A percentile compares a stretch with the other conserved stretches of the same genome.
Conservation (phyloP, 2,329 filamentous ascomycete genomes). For the Chrysoporthe austroafricana region DNA sequence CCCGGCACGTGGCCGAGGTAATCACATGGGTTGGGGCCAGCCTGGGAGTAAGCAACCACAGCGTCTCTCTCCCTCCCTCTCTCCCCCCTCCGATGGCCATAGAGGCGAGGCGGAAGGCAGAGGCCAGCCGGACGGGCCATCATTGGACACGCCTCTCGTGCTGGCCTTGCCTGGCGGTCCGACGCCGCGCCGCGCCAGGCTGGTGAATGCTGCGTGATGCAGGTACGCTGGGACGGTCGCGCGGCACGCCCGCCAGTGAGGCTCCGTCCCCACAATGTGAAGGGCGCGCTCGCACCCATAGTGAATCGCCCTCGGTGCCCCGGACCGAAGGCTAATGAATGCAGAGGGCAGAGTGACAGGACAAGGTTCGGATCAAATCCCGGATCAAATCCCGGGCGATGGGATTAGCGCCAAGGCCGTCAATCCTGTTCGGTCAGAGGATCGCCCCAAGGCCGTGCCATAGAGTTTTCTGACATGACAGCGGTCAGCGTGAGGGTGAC, state of each 20-base stretch:
- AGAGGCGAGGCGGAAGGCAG: too few species aligned
- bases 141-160: too few species aligned
- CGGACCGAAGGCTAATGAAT: too few species aligned
- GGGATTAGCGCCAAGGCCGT: slow-evolving; percentile 19
- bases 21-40: neutral
- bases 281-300: neutral
- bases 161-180: too few species aligned
- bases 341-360: neutral
- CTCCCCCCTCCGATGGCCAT: neutral
- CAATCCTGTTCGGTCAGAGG: slow-evolving; percentile 20
- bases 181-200: too few species aligned
- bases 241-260: neutral
- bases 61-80: neutral
- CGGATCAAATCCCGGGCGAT: slow-evolving; percentile 24
- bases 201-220: too few species aligned
- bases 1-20: neutral
- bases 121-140: too few species aligned
- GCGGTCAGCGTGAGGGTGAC: neutral
- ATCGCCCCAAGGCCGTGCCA: slow-evolving; percentile 18
- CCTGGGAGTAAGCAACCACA: neutral
- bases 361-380: slow-evolving; percentile 25
- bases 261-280: neutral
- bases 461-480: slow-evolving; percentile 16
- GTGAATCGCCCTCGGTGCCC: slow-evolving; percentile 5
- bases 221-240: neutral